These are phyloP conservation scores for Coemansia sp. DNA, from an alignment of 192 early-diverging fungal species.

Conservation along the genomic window DNA sequence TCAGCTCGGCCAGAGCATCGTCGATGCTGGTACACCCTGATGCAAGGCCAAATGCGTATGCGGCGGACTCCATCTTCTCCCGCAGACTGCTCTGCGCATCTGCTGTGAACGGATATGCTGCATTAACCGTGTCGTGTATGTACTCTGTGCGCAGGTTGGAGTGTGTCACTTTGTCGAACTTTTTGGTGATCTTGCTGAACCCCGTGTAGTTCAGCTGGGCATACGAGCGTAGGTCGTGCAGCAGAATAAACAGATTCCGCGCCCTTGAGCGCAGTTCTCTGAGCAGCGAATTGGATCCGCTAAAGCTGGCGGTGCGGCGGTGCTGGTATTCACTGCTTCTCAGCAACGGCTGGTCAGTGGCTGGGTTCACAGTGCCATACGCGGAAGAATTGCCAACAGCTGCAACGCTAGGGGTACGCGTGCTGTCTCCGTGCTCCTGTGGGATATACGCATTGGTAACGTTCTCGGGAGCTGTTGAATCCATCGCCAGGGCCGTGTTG, in stretches of 20 bases:
- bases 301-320: conserved; percentile 35
- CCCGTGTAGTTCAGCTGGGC: conserved; percentile 88
- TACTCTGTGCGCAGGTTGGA: conserved; percentile 71
- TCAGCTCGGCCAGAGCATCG: conserved; percentile 71
- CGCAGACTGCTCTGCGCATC: conserved; percentile 64
- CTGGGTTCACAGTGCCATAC: not conserved
- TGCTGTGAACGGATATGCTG: conserved; percentile 68
- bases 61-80: conserved; percentile 57
- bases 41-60: conserved; percentile 33
- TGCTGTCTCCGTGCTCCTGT: conserved; percentile 30
- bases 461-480: conserved; percentile 37
- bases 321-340: conserved; percentile 9
- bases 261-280: conserved; percentile 52
- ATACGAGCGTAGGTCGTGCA: conserved; percentile 85
- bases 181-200: conserved; percentile 94
- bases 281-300: conserved; percentile 20
- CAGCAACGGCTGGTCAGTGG: conserved; percentile 6
- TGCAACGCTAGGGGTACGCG: conserved; percentile 26
- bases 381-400: not conserved
- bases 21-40: conserved; percentile 53
- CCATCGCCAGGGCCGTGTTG: conserved; percentile 10
- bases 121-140: conserved; percentile 63
- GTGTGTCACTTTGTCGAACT: conserved; percentile 93
- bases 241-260: conserved; percentile 77
- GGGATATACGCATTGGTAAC: conserved; percentile 49